Base-by-base conservation (phyloP, 148 eudicot species). In the Vaccinium corymbosum region DNA sequence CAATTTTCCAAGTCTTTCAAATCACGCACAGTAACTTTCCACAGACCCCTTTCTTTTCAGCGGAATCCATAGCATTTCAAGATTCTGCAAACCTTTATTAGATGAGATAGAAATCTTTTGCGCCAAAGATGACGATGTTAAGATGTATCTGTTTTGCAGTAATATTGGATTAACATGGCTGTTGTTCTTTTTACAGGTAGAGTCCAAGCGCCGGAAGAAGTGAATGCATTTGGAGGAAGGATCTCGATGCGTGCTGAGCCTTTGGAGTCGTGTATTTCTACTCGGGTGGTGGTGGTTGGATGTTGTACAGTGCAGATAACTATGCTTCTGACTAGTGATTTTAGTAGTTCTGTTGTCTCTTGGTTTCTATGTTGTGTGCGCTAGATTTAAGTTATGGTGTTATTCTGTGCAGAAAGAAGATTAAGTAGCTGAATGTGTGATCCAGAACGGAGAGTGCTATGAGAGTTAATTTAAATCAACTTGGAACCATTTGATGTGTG, bases 201-300 rank as follows among this genome's bases (percentile, higher is more conserved):
- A 76, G 84, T 78, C 71, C 79, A 87, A 87, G 84, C 89, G 89
- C 82, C 84, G 55, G 84, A 87, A 83, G 89, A 87, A 66, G 84
- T 84, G 83, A 81, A 32, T 52, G 25, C 76, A 49, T 66, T 48
- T 35, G 38, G 62, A 82, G 78, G 50, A 6, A 7, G 19, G 77
- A 79, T 9, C 17, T 22, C 9, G 49, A 51, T 15, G 15, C 51
- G n/a, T 9, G 50, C 35, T 20, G 50, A 29, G 51, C 76, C 32
- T 2, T 29, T 78, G 6, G 50, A 16, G 35, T 51, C 7, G 1
- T 6, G 1, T 6, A 2, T 76, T 53, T 74, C 16, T 42, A 48
- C 25, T 76, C 22, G 8, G 16, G n/a, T 17, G 27, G 64, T 71
- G 19, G 15, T 71, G 15, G 62, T 70, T 27, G 84, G 73, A 50